Conservation (phyloP, 257 asterid genomes). For the Nemophila menziesii region DNA sequence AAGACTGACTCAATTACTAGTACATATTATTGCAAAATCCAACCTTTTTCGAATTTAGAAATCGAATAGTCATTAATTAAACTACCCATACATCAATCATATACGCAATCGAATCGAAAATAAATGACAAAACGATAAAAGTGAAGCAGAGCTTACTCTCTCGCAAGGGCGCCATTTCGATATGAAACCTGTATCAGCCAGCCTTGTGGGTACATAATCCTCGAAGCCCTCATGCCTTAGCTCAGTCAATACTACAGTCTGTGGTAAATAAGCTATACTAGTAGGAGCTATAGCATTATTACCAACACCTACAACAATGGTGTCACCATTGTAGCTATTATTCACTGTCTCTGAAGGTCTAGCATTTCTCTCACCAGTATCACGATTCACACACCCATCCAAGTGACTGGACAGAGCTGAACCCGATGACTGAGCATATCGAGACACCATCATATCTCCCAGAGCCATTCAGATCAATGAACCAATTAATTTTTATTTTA, state of each 20-base stretch:
- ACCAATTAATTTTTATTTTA: neutral
- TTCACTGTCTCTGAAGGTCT: conserved; percentile 61
- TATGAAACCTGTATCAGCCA: conserved; percentile 77
- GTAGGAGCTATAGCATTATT: conserved; percentile 44
- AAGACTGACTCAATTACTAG: no score
- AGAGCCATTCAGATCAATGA: conserved; percentile 66
- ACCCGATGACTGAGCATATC: conserved; percentile 80
- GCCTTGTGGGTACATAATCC: conserved; percentile 68
- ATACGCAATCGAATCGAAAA: neutral
- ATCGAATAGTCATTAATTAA: no score
- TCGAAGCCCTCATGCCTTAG: conserved; percentile 89
- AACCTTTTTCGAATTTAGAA: no score
- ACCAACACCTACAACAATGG: conserved; percentile 8
- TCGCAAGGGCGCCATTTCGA: conserved; percentile 95
- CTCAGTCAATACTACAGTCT: conserved; percentile 76
- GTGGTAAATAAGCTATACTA: conserved; percentile 87
- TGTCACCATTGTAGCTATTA: conserved; percentile 38
- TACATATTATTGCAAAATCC: no score
- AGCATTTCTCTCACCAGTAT: conserved; percentile 34
- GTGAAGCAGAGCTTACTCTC: conserved; percentile 44
- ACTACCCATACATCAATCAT: neutral
- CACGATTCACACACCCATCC: conserved; percentile 39
- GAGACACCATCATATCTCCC: conserved; percentile 95
- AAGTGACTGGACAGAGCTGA: conserved; percentile 57
- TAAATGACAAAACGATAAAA: neutral